These are phyloP conservation scores for Nasturtium officinale DNA, from an alignment of 345 rosid species.

Conservation along the genomic window DNA sequence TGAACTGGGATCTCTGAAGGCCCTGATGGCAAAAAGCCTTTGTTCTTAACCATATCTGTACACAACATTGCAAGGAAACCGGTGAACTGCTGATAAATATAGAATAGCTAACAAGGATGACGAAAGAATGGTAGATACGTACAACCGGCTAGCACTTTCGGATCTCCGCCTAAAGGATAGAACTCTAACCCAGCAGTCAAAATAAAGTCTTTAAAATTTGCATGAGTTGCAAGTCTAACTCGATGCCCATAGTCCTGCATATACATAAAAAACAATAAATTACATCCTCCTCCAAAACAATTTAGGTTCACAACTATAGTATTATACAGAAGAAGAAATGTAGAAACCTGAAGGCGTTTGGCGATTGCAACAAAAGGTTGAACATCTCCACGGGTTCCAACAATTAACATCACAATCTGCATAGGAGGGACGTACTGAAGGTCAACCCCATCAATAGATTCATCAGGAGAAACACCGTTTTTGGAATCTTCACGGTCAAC, in stretches of 20 bases:
- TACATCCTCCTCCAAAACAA: not conserved
- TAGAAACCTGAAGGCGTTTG: constrained; percentile 71
- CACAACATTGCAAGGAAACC: constrained; percentile 32
- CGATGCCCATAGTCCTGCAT: constrained; percentile 99
- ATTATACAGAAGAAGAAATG: not conserved
- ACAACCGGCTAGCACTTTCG: constrained; percentile 96
- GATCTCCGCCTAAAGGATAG: constrained; percentile 95
- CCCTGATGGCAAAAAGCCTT: constrained; percentile 96
- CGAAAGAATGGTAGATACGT: constrained; percentile 51
- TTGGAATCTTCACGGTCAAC: constrained; percentile 41
- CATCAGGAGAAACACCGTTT: constrained; percentile 54
- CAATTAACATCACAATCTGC: constrained; percentile 68
- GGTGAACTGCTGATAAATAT: constrained; percentile 7
- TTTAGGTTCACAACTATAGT: not conserved
- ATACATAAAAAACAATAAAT: not conserved
- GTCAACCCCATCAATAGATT: constrained; percentile 67
- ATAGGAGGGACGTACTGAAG: constrained; percentile 69
- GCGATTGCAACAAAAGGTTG: constrained; percentile 91
- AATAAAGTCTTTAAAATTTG: constrained; percentile 97
- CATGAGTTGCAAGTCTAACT: constrained; percentile 98
- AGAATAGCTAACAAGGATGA: not conserved
- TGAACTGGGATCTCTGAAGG: constrained; percentile 95
- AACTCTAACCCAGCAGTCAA: constrained; percentile 97
- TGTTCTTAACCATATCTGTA: constrained; percentile 99
- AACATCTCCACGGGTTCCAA: constrained; percentile 91